Evolutionary conservation across 2,329 filamentous ascomycete species (phyloP).

Genomic region (Stachybotrys elegans): DNA sequence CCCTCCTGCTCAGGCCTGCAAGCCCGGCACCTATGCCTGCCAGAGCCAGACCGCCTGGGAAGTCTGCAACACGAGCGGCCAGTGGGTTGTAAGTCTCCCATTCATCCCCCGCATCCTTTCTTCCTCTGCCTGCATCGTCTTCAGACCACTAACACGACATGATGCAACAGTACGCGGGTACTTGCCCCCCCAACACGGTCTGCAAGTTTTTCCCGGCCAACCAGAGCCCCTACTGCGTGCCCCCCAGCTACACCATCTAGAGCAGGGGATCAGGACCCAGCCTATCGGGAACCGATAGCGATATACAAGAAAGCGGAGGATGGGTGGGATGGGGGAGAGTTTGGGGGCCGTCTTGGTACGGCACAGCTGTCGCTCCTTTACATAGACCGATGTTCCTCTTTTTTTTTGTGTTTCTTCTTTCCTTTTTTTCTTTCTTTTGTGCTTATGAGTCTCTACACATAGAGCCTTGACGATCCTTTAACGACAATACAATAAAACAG

Average conservation of each 20-base stretch:
- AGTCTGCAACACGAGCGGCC: conserved; percentile 22
- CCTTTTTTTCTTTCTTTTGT: conserved; percentile 5
- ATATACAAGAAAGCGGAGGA: too few relatives aligned
- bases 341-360: too few relatives aligned
- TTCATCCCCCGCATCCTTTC: neutral
- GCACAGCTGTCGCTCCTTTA: conserved; percentile 1
- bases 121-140: neutral
- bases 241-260: too few relatives aligned
- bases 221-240: conserved; percentile 33
- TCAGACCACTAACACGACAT: neutral
- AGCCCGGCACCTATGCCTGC: conserved; percentile 30
- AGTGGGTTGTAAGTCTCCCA: conserved; percentile 26
- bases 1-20: conserved; percentile 16
- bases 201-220: conserved; percentile 30
- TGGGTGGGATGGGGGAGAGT: too few relatives aligned
- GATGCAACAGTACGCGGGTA: conserved; percentile 22
- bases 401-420: neutral
- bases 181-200: conserved; percentile 28
- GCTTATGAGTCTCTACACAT: conserved; percentile 4
- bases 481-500: too few relatives aligned
- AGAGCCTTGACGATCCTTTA: too few relatives aligned
- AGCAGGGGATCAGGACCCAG: too few relatives aligned
- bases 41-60: conserved; percentile 23
- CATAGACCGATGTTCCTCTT: too few relatives aligned
- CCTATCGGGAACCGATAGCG: too few relatives aligned